Evolutionary conservation across 805 yeast genomes (phyloP).

Genomic region (Candida odintsovae): DNA sequence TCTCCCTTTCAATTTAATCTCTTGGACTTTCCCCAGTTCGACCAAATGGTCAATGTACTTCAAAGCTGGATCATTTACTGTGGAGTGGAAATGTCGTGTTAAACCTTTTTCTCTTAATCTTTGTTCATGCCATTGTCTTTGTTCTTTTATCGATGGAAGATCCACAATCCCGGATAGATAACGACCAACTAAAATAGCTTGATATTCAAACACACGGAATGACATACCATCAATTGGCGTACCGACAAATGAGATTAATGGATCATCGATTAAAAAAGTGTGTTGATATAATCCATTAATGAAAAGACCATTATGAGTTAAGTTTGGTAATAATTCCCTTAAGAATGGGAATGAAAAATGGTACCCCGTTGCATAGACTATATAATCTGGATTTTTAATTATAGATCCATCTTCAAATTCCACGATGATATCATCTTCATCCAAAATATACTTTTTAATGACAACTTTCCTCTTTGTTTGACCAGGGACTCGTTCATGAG

Average conservation of each 20-base stretch:
- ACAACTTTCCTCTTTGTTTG: slow-evolving; percentile 25
- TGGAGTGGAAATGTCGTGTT: slow-evolving; percentile 25
- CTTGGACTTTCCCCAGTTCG: slow-evolving; percentile 21
- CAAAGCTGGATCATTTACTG: slow-evolving; percentile 27
- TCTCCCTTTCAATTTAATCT: not conserved
- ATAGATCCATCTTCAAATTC: slow-evolving; percentile 40
- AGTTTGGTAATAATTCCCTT: slow-evolving; percentile 15
- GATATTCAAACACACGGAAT: slow-evolving; percentile 31
- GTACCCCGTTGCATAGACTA: slow-evolving; percentile 73
- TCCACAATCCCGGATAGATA: slow-evolving; percentile 25
- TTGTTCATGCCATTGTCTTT: slow-evolving; percentile 24
- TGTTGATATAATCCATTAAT: slow-evolving; percentile 29
- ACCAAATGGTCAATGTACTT: slow-evolving; percentile 20
- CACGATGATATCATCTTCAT: slow-evolving; percentile 23
- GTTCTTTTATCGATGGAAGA: slow-evolving; percentile 26
- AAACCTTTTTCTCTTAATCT: slow-evolving; percentile 24
- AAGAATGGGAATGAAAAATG: slow-evolving; percentile 54
- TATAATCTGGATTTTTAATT: slow-evolving; percentile 39
- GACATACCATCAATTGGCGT: slow-evolving; percentile 28
- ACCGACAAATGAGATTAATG: slow-evolving; percentile 30
- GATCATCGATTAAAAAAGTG: slow-evolving; percentile 29
- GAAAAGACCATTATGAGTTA: slow-evolving; percentile 22
- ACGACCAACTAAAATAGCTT: slow-evolving; percentile 28
- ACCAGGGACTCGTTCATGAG: slow-evolving; percentile 21
- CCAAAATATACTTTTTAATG: slow-evolving; percentile 28